Evolutionary conservation across 2,329 filamentous ascomycete genomes (phyloP).

Genomic region (Teratosphaeria pseudoeucalypti): DNA sequence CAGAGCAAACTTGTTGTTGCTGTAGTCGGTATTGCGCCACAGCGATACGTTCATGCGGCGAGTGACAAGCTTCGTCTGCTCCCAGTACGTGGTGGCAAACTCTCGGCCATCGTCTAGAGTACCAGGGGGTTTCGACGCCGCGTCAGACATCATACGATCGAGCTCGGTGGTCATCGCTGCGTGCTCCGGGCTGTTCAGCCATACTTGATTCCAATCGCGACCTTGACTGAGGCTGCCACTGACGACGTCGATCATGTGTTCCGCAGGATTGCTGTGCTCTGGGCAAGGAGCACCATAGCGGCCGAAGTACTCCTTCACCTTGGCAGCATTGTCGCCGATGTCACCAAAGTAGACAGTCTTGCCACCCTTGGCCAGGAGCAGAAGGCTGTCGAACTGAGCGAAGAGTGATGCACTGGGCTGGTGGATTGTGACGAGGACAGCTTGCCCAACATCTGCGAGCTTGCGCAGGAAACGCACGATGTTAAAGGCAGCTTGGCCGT

Average conservation of each 20-base stretch:
- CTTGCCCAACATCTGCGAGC: constrained; percentile 68
- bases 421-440: constrained; percentile 84
- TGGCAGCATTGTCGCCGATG: constrained; percentile 62
- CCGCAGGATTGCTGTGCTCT: constrained; percentile 45
- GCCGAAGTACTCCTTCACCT: constrained; percentile 51
- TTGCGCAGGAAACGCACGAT: constrained; percentile 71
- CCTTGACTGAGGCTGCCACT: constrained; percentile 61
- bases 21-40: constrained; percentile 81
- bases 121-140: constrained; percentile 42
- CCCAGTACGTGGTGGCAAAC: constrained; percentile 68
- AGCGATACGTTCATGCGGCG: constrained; percentile 65
- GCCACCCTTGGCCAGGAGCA: constrained; percentile 69
- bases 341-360: constrained; percentile 74
- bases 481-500: constrained; percentile 52
- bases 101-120: constrained; percentile 52
- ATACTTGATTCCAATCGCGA: constrained; percentile 71
- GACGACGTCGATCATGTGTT: constrained; percentile 81
- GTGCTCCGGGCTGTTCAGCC: constrained; percentile 63
- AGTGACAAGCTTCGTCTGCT: constrained; percentile 69
- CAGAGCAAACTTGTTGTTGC: constrained; percentile 78
- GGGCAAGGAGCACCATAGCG: constrained; percentile 43
- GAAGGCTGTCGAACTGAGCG: constrained; percentile 74
- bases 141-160: constrained; percentile 48
- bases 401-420: constrained; percentile 81
- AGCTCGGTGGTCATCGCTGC: constrained; percentile 58